Evolutionary conservation across 345 rosid genomes (phyloP).

Genomic region (Zanthoxylum bungeanum): DNA sequence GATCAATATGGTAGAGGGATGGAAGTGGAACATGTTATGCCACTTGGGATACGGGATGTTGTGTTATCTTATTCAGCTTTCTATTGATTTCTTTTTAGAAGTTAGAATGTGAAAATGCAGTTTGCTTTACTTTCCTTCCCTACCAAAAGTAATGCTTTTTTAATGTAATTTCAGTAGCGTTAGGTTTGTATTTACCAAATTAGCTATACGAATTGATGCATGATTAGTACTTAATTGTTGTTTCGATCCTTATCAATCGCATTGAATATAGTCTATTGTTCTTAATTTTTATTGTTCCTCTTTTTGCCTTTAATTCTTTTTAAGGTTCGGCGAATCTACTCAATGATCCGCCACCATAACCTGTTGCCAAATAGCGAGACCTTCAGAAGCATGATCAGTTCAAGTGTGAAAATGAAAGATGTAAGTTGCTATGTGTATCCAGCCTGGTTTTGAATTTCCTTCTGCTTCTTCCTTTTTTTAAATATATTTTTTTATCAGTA

Average conservation of each 20-base stretch:
- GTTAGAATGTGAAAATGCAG: not conserved
- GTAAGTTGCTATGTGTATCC: conserved; percentile 40
- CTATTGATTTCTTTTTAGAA: not conserved
- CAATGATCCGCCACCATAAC: conserved; percentile 42
- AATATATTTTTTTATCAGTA: too few species aligned
- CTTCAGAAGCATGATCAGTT: conserved; percentile 62
- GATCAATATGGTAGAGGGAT: not conserved
- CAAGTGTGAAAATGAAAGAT: conserved; percentile 70
- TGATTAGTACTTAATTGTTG: not conserved
- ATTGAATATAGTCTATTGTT: not conserved
- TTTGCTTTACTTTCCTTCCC: too few species aligned
- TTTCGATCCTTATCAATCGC: not conserved
- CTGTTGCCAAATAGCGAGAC: conserved; percentile 69
- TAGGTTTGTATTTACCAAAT: not conserved
- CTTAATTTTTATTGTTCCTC: not conserved
- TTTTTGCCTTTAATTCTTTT: conserved; percentile 1
- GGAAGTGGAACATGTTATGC: not conserved
- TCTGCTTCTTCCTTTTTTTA: not conserved
- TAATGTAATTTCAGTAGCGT: not conserved
- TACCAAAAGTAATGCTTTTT: too few species aligned
- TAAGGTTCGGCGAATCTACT: conserved; percentile 66
- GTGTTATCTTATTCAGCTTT: not conserved
- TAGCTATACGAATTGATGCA: not conserved
- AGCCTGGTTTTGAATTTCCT: not conserved
- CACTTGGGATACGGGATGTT: not conserved